Evolutionary conservation across 352 stramenopile genomes (phyloP), one percentile per base, ranked within the genome.

Genomic region (Stephanocyclus meneghinianus): DNA sequence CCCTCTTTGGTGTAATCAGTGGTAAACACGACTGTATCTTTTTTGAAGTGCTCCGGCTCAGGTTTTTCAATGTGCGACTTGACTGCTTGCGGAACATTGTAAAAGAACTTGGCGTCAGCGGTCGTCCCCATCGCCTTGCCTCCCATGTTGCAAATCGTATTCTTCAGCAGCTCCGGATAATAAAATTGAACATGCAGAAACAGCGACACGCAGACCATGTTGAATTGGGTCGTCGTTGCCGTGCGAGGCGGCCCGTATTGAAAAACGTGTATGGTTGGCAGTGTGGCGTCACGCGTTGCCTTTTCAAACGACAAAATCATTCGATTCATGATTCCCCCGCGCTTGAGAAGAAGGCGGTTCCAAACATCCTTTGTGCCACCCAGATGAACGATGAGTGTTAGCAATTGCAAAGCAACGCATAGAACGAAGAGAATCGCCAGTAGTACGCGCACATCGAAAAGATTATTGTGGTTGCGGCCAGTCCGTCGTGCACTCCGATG

Each of bases 131-230:
- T 16, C 26, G 13, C 15, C n/a, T 13, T 11, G 15, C 18, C 59
- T 4, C 10, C 32, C 11, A 53, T 29, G 13, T 53, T 53, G 59
- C 59, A 67, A 11, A 35, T 51, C 13, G 37, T 42, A 16, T 67
- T 30, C 15, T 48, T 53, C 10, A 45, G 13, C 13, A 67, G 13
- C 18, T 50, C 11, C 15, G 59, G 59, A 29, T 35, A 2, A 30
- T 29, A 15, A 4, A 50, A 53, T 42, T 50, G 59, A 30, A 67
- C n/a, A n/a, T 67, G 59, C 15, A 67, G 59, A 32, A 67, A 53
- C 8, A 67, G 37, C 11, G 59, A 67, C 13, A 51, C 35, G 37
- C 32, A 67, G 59, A 53, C 59, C 11, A 51, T 32, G 37, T 67
- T 67, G 35, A 67, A 67, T 53, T 67, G 59, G 1, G 37, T 42